Evolutionary conservation across 805 yeast species (phyloP), one percentile per base, ranked within the genome.

Genomic region (Ascoidea asiatica): DNA sequence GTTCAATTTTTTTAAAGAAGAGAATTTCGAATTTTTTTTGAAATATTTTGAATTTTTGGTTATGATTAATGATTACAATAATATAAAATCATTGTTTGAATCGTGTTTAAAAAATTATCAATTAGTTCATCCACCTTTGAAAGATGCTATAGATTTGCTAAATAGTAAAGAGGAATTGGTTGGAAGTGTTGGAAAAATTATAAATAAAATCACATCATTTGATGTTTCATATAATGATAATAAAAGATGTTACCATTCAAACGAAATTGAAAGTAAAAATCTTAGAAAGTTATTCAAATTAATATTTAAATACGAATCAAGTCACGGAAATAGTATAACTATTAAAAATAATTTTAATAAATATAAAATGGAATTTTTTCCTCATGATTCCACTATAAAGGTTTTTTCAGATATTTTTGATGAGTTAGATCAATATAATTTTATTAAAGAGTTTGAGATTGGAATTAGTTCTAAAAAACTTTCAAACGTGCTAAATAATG

Each of bases 41-140:
- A 72, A 73, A 42, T 90, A 90, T 58, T 64, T 90, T 52, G 74
- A 80, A 48, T 89, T 82, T 55, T 64, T 92, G 50, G 72, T 87
- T 19, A 64, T 71, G 48, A 81, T 81, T 56, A 83, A 80, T 53
- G 89, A 78, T 63, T 63, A 82, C 55, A 70, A 76, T 4, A 72
- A 83, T 54, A 83, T 88, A 17, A 80, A 90, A 52, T 84, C 87
- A 6, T 68, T 87, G 36, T 81, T 90, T 57, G 97, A 92, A 59
- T 72, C 82, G 3, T 77, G 88, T 0, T 67, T 82, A 7, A 75
- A 80, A 7, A 77, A 72, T 29, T 29, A 29, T 15, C 8, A 29
- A 29, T 33, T 44, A 47, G 11, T 43, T 44, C 39, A 62, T 77
- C n/a, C n/a, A 47, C 67, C 64, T 37, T 59, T 63, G 1, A 63